Evolutionary conservation across 306 rosid species (phyloP).

Genomic region (Dicorynia guianensis): DNA sequence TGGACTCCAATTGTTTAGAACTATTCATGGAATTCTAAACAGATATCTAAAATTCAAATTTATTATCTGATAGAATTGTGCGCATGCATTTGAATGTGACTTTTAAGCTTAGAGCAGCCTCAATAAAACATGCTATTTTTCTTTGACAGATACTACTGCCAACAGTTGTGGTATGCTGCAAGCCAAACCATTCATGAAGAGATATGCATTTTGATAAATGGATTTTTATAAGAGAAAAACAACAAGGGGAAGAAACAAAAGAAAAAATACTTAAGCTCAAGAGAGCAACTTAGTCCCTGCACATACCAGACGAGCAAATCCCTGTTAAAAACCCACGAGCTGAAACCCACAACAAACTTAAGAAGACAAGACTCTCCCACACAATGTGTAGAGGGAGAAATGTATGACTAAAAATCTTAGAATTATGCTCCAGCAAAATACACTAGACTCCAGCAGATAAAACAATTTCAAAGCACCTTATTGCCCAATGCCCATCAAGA

Average conservation of each 20-base stretch:
- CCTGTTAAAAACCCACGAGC: not conserved
- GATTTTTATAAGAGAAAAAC: no score
- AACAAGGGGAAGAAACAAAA: not conserved
- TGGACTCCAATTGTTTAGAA: conserved; percentile 4
- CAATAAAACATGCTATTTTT: not conserved
- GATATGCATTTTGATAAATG: no score
- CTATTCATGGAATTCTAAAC: conserved; percentile 30
- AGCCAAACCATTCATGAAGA: not conserved
- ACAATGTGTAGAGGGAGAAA: no score
- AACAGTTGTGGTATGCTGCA: not conserved
- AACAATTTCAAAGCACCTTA: no score
- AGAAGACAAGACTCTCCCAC: no score
- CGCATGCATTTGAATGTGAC: not conserved
- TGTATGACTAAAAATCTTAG: no score
- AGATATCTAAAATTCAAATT: conserved; percentile 25
- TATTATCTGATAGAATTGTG: not conserved
- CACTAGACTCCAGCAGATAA: no score
- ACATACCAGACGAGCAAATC: not conserved
- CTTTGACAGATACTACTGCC: not conserved
- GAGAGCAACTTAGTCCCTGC: conserved; percentile 1
- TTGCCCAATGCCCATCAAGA: not conserved
- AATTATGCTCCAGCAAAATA: no score
- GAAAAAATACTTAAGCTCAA: not conserved
- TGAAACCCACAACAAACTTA: no score
- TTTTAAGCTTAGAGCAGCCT: not conserved